Base-by-base conservation (phyloP, 148 eudicot species). In the Fagopyrum esculentum region DNA sequence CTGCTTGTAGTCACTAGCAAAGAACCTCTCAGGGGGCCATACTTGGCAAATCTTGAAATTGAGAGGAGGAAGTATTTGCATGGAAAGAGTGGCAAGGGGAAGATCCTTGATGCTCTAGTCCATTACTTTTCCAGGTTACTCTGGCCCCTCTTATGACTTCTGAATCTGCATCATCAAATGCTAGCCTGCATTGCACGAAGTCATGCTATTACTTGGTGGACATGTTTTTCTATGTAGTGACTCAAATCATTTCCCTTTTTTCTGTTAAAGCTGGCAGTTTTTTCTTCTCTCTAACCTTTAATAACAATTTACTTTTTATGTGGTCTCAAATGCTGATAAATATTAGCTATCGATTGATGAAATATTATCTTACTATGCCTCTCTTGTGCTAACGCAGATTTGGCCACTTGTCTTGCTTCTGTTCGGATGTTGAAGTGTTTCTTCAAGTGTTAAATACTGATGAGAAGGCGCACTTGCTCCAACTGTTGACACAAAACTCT, bases 361-460 rank as follows among this genome's bases (percentile, higher is more conserved):
- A 66, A 66, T 40, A 43, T 66, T 6, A 66, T 66, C 71, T 66
- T 40, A 66, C 43, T 15, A 5, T 60, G 17, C 16, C 52, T 4
- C 46, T 26, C 26, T 52, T 30, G 29, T 48, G 35, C 76, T 5
- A 15, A 26, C 51, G 72, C 86, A 94, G 98, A 86, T 94, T 94
- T 77, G 98, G 97, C 80, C 91, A 86, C 81, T 88, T 94, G 81
- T 84, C 97, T 35, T 88, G 98, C 87, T 94, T 88, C 78, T 82
- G 89, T 74, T 87, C 96, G 70, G 98, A 94, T 81, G 83, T 91
- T 76, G 92, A 90, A 83, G 84, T 77, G 72, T 90, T 87, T 83
- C 89, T 91, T 72, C 81, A 86, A 75, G 83, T 83, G 70, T 83
- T 94, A 77, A 82, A 82, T 74, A 73, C 74, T 49, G 83, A 82